Percentiles rank a stretch among this genome's conserved stretches.
Conservation (phyloP, 202 grass and related monocot species). For the Dendrocalamus latiflorus region DNA sequence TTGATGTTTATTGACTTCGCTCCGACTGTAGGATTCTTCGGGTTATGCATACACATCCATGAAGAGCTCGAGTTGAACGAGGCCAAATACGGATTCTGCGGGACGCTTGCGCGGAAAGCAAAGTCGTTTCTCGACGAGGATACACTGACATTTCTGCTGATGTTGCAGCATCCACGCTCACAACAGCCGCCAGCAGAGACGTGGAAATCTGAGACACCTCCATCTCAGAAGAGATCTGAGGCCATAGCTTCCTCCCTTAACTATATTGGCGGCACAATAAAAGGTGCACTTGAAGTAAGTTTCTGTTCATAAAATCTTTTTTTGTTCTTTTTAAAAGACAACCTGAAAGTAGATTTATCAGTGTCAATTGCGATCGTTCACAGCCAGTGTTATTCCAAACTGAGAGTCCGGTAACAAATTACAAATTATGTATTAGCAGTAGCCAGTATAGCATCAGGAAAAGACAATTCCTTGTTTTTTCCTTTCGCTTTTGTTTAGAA, state of each 20-base stretch:
- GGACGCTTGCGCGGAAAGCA: constrained; percentile 57
- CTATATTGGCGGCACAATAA: constrained; percentile 90
- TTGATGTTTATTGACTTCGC: neutral
- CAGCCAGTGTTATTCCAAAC: neutral
- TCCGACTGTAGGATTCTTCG: constrained; percentile 50
- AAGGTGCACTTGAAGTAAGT: constrained; percentile 80
- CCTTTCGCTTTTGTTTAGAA: neutral
- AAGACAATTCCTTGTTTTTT: neutral
- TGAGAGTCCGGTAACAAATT: neutral
- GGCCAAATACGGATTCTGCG: no score
- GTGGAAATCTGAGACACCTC: constrained; percentile 61
- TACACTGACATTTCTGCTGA: constrained; percentile 14
- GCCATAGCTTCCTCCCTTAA: constrained; percentile 83
- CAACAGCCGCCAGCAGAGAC: constrained; percentile 21
- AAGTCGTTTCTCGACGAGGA: constrained; percentile 84
- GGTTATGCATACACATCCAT: constrained; percentile 75
- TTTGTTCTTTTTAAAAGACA: no score
- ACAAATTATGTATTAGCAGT: neutral
- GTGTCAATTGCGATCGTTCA: neutral
- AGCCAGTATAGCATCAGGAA: neutral
- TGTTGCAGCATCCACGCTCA: constrained; percentile 38
- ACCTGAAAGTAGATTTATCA: neutral
- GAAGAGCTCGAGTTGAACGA: constrained; percentile 38
- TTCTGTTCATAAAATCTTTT: no score
- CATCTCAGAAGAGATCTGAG: constrained; percentile 80